Percentiles rank a stretch among this genome's conserved stretches.
These are phyloP conservation scores for Globisporangium iwayamae DNA, from an alignment of 352 stramenopile genomes.

Conservation along the genomic window DNA sequence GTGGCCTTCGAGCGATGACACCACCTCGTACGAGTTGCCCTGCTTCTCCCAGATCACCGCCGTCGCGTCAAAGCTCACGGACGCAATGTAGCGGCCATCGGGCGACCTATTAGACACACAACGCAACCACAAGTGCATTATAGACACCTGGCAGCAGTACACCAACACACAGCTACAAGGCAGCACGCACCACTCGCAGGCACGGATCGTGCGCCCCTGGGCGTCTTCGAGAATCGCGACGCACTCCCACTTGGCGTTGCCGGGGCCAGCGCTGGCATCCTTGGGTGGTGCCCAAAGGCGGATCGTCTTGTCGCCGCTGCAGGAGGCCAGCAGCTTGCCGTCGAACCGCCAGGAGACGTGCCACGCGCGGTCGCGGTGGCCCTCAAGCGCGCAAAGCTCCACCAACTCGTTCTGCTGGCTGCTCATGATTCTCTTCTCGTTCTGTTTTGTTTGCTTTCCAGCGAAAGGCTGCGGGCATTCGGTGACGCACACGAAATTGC, in stretches of 20 bases:
- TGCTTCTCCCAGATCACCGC: constrained; percentile 94
- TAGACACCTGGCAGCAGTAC: not conserved
- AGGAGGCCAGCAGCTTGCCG: constrained; percentile 86
- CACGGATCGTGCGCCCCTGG: constrained; percentile 93
- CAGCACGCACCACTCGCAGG: constrained; percentile 84
- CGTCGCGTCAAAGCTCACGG: constrained; percentile 96
- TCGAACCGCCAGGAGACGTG: constrained; percentile 88
- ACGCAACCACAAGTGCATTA: not conserved
- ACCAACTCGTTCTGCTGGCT: constrained; percentile 26
- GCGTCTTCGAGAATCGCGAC: constrained; percentile 92
- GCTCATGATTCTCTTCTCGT: not conserved
- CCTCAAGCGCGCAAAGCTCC: constrained; percentile 61
- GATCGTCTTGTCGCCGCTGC: constrained; percentile 88
- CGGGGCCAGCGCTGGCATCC: not conserved
- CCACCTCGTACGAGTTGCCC: constrained; percentile 88
- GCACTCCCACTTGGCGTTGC: constrained; percentile 72
- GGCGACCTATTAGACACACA: constrained; percentile 42
- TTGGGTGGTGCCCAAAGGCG: constrained; percentile 66
- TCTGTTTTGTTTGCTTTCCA: constrained; percentile 5
- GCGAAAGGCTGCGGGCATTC: not conserved
- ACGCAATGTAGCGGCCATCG: constrained; percentile 86
- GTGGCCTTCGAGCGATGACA: constrained; percentile 96
- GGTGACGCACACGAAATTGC: too few species aligned
- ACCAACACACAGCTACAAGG: not conserved
- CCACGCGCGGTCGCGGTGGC: constrained; percentile 90